These are phyloP conservation scores for Xylaria curta DNA, from an alignment of 495 filamentous ascomycete genomes.

Conservation along the genomic window DNA sequence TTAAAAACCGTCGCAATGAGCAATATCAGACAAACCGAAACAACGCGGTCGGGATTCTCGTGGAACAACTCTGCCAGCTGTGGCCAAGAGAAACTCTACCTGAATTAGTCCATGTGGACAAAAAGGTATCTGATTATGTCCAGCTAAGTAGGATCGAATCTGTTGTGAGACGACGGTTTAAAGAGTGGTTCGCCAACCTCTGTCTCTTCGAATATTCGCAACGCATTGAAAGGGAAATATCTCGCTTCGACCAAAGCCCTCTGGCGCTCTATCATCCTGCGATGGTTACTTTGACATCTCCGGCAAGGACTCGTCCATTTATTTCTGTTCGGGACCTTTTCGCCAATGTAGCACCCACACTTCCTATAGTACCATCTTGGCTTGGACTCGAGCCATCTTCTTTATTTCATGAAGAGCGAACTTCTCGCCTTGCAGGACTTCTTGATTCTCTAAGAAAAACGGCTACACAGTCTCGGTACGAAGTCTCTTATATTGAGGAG, in stretches of 20 bases:
- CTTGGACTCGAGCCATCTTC: background rate
- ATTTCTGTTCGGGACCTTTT: slow-evolving; percentile 20
- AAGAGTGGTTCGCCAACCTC: slow-evolving; percentile 15
- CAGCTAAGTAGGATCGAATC: background rate
- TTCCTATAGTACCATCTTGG: background rate
- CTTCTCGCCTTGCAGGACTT: background rate
- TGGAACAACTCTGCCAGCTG: background rate
- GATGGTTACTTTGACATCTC: background rate
- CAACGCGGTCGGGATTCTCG: background rate
- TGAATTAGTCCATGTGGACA: background rate
- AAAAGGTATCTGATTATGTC: slow-evolving; percentile 9
- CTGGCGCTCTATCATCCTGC: background rate
- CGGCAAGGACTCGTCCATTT: slow-evolving; percentile 15
- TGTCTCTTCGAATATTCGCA: background rate
- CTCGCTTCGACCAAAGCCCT: background rate
- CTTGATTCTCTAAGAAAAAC: background rate
- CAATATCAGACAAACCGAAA: background rate
- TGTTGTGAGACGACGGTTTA: background rate
- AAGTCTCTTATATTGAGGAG: slow-evolving; percentile 11
- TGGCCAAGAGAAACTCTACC: slow-evolving; percentile 17
- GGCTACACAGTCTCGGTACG: background rate
- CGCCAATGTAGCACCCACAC: background rate
- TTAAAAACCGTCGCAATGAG: background rate
- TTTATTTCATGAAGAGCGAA: background rate
- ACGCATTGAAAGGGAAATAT: background rate